These are phyloP conservation scores for Myxozyma vanderwaltii DNA, from an alignment of 805 yeast species.

Conservation along the genomic window DNA sequence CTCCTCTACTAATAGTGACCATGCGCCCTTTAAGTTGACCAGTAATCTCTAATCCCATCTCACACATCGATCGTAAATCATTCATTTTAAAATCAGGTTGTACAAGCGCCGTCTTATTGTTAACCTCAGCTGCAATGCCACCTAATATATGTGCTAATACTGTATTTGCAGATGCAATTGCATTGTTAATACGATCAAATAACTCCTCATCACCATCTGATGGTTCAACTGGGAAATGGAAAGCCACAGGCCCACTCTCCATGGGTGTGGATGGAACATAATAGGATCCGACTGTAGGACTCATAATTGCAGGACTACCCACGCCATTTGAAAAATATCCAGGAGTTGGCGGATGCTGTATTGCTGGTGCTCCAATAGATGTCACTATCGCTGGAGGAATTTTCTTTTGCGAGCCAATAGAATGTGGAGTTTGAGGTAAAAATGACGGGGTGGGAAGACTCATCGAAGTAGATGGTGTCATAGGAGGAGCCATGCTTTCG, in stretches of 20 bases:
- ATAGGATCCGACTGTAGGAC: slow-evolving; percentile 8
- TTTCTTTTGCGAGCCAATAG: slow-evolving; percentile 6
- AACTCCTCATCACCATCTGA: slow-evolving; percentile 67
- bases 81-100: slow-evolving; percentile 58
- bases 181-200: slow-evolving; percentile 62
- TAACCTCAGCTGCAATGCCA: slow-evolving; percentile 41
- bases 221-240: slow-evolving; percentile 36
- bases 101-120: slow-evolving; percentile 35
- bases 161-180: slow-evolving; percentile 69
- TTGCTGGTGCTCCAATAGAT: not conserved
- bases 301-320: slow-evolving; percentile 5
- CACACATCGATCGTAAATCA: slow-evolving; percentile 76
- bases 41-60: slow-evolving; percentile 80
- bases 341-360: slow-evolving; percentile 17
- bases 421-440: slow-evolving; percentile 12
- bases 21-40: slow-evolving; percentile 62
- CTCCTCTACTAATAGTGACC: slow-evolving; percentile 51
- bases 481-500: slow-evolving; percentile 20
- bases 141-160: slow-evolving; percentile 73
- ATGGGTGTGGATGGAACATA: slow-evolving; percentile 21
- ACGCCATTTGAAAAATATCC: slow-evolving; percentile 12
- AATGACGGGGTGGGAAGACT: slow-evolving; percentile 19
- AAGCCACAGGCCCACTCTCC: slow-evolving; percentile 21
- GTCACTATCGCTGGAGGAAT: slow-evolving; percentile 15
- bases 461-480: slow-evolving; percentile 4